Evolutionary conservation across 495 filamentous ascomycete genomes (phyloP).

Genomic region (Penicillium verhagenii): DNA sequence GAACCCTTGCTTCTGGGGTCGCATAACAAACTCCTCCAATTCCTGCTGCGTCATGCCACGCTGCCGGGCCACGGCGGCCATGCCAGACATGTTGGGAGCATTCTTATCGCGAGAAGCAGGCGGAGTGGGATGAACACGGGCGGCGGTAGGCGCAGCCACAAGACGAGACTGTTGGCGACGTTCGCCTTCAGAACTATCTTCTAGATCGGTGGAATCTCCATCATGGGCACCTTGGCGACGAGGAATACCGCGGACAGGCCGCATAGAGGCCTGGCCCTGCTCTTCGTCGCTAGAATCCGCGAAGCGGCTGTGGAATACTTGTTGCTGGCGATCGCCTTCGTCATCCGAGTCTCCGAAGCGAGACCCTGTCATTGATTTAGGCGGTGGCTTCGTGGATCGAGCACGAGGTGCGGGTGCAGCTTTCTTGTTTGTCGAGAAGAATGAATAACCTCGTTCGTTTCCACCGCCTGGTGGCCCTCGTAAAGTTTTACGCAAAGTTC

Average conservation of each 20-base stretch:
- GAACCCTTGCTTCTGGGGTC: conserved; percentile 37
- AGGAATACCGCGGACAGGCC: conserved; percentile 66
- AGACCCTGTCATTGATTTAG: conserved; percentile 21
- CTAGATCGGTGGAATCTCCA: conserved; percentile 69
- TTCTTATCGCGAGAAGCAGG: conserved; percentile 14
- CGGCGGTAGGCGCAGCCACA: conserved; percentile 11
- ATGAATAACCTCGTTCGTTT: conserved; percentile 42
- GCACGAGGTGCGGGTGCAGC: conserved; percentile 33
- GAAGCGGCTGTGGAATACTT: conserved; percentile 65
- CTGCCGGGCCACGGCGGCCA: conserved; percentile 41
- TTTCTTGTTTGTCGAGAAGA: conserved; percentile 48
- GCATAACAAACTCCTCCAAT: conserved; percentile 39
- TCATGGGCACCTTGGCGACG: conserved; percentile 48
- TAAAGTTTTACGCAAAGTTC: conserved; percentile 51
- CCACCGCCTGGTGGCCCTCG: conserved; percentile 35
- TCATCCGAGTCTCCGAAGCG: conserved; percentile 72
- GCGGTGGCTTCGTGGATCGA: conserved; percentile 16
- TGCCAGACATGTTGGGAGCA: conserved; percentile 29
- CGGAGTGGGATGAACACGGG: conserved; percentile 8
- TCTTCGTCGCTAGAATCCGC: conserved; percentile 80
- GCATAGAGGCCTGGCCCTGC: conserved; percentile 33
- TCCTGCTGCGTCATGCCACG: conserved; percentile 44
- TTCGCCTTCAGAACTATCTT: conserved; percentile 57
- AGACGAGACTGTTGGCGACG: conserved; percentile 10
- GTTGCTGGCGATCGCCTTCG: conserved; percentile 54